Evolutionary conservation across 2,329 filamentous ascomycete species (phyloP).

Genomic region (Epichloe sylvatica): DNA sequence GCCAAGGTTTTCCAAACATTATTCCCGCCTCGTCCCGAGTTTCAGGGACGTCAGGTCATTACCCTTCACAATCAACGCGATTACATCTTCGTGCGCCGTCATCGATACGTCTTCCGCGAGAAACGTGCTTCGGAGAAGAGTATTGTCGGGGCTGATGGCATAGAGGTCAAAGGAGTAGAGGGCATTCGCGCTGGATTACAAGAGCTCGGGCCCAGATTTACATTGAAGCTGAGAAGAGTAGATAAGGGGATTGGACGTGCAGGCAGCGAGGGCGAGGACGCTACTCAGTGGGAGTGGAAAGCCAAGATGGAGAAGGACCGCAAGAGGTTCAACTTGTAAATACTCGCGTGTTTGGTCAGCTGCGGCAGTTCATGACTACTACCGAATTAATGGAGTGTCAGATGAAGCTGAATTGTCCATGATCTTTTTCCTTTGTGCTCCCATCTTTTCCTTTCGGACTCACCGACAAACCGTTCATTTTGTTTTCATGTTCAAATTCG

Average conservation of each 20-base stretch:
- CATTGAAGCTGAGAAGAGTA: conserved; percentile 72
- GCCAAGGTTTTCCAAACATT: conserved; percentile 58
- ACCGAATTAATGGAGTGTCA: neutral
- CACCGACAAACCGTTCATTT: too few relatives aligned
- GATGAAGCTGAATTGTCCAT: neutral
- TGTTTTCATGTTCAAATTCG: too few relatives aligned
- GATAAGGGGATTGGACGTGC: conserved; percentile 72
- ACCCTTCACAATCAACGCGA: conserved; percentile 92
- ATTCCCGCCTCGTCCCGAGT: conserved; percentile 61
- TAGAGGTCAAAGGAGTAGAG: conserved; percentile 72
- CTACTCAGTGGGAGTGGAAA: conserved; percentile 94
- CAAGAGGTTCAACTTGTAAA: conserved; percentile 78
- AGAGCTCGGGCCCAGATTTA: conserved; percentile 66
- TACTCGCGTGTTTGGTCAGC: too few relatives aligned
- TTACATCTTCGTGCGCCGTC: conserved; percentile 83
- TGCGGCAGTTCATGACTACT: too few relatives aligned
- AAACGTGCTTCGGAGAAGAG: conserved; percentile 78
- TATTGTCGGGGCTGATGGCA: conserved; percentile 67
- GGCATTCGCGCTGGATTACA: conserved; percentile 76
- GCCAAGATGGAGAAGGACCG: conserved; percentile 85
- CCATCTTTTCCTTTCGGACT: too few relatives aligned
- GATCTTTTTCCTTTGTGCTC: too few relatives aligned
- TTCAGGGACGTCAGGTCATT: conserved; percentile 77
- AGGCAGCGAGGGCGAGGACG: conserved; percentile 54
- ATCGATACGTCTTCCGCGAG: conserved; percentile 86